Conservation (phyloP, 2,329 filamentous ascomycete species). For the Zopfia rhizophila region DNA sequence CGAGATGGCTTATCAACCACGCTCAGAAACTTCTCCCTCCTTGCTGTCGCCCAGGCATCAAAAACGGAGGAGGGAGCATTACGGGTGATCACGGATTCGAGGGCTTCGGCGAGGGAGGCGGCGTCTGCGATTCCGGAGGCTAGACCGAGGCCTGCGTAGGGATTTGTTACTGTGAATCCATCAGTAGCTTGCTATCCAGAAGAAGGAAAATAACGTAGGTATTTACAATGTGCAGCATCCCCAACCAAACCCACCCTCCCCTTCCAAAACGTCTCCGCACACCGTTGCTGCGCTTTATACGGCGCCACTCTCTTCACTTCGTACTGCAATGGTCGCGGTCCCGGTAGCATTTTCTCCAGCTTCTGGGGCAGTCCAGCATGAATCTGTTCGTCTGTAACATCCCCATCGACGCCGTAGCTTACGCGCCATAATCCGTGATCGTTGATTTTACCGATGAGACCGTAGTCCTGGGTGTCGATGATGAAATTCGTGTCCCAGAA, state of each 20-base stretch:
- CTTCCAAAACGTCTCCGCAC: conserved; percentile 42
- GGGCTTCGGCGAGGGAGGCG: conserved; percentile 38
- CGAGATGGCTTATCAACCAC: conserved; percentile 48
- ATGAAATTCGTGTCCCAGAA: conserved; percentile 56
- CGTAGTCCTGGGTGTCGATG: conserved; percentile 50
- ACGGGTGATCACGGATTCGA: conserved; percentile 34
- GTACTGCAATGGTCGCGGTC: conserved; percentile 34
- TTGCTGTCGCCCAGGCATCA: conserved; percentile 45
- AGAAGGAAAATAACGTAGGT: not conserved
- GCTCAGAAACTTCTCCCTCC: conserved; percentile 46
- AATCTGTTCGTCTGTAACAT: conserved; percentile 44
- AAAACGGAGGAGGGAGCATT: conserved; percentile 40
- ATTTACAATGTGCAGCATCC: conserved; percentile 52
- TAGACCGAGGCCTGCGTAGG: conserved; percentile 50
- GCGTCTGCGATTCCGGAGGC: conserved; percentile 49
- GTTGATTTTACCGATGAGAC: conserved; percentile 48
- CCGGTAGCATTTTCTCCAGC: conserved; percentile 43
- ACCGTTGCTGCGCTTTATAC: conserved; percentile 55
- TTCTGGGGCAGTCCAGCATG: conserved; percentile 36
- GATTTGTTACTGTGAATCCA: conserved; percentile 47
- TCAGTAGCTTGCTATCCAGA: too few species aligned
- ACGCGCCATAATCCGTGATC: conserved; percentile 54
- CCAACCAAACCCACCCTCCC: conserved; percentile 50
- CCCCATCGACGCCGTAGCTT: conserved; percentile 51
- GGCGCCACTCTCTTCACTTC: conserved; percentile 49